phyloP scores from a whole-genome alignment of 257 asterid genomes.

The Plantago ovata region DNA sequence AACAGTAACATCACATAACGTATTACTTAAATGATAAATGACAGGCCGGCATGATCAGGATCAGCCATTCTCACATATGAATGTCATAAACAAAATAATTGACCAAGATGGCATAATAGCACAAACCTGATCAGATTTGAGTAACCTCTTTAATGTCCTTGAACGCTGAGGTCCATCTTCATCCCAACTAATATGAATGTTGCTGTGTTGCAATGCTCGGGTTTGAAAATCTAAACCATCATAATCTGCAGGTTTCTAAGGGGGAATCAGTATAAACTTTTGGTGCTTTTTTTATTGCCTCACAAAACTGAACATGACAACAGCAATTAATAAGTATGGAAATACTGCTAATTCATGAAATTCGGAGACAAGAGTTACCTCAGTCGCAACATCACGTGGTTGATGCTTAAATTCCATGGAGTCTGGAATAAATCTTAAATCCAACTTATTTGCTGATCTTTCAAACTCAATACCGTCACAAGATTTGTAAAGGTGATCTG shows the following conservation, averaged over 20 bases:
- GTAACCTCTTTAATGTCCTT: slow-evolving; percentile 59
- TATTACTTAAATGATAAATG: neutral
- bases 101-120: slow-evolving; percentile 11
- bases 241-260: slow-evolving; percentile 72
- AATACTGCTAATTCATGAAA: neutral
- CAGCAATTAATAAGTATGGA: neutral
- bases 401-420: slow-evolving; percentile 74
- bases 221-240: slow-evolving; percentile 85
- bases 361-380: slow-evolving; percentile 41
- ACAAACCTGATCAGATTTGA: slow-evolving; percentile 72
- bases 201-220: slow-evolving; percentile 85
- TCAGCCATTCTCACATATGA: neutral
- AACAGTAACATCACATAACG: neutral
- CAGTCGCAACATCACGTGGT: slow-evolving; percentile 87
- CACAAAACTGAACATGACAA: neutral
- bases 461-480: slow-evolving; percentile 96
- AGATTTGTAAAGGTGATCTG: slow-evolving; percentile 72
- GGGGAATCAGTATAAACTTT: slow-evolving; percentile 15
- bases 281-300: no score
- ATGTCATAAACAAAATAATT: neutral
- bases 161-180: slow-evolving; percentile 90
- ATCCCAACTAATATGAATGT: slow-evolving; percentile 84
- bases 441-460: slow-evolving; percentile 82
- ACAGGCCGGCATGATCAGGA: slow-evolving; percentile 4
- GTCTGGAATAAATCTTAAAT: slow-evolving; percentile 93